Evolutionary conservation across 176 grass and related monocot genomes (phyloP), one percentile per base, ranked within the genome.

Genomic region (Cenchrus americanus): DNA sequence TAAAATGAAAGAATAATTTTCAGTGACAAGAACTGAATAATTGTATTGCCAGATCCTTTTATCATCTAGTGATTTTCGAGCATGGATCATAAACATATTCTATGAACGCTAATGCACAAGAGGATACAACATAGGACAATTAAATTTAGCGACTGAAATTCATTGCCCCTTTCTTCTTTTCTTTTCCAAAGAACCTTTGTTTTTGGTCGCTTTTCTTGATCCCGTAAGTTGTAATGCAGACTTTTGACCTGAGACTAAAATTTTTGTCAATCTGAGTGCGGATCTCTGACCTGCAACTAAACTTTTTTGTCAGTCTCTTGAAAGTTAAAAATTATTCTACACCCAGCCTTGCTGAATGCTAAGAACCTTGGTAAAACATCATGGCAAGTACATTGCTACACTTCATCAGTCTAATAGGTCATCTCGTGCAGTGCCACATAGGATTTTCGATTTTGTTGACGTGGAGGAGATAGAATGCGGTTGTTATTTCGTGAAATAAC

Each of bases 131-230:
- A 10, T 66, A 75, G 7, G 34, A 55, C 48, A 75, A 0, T 60
- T 82, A 21, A 21, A 76, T 49, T 81, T 81, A 76, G 51, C 69
- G 62, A 48, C 50, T 76, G 62, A 81, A 57, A 59, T 6, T 50
- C 46, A 47, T 72, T 66, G 8, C 17, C 58, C 49, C 47, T 65
- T 73, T 59, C 50, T 54, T 41, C 7, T 22, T 18, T 61, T 55
- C 40, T 5, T 22, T 18, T 61, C 22, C 1, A 54, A 58, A 32
- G 32, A 69, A 37, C 27, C 48, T 68, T 68, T 80, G 32, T 55
- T 69, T 10, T 18, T 11, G n/a, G 21, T 23, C 22, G 8, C 14
- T 80, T 10, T 69, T 69, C 62, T 46, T 37, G 14, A 14, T 55
- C 22, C 13, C 66, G 69, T 26, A 23, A 41, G 4, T 21, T 52